Evolutionary conservation across 257 asterid species (phyloP).

Genomic region (Mentha longifolia): DNA sequence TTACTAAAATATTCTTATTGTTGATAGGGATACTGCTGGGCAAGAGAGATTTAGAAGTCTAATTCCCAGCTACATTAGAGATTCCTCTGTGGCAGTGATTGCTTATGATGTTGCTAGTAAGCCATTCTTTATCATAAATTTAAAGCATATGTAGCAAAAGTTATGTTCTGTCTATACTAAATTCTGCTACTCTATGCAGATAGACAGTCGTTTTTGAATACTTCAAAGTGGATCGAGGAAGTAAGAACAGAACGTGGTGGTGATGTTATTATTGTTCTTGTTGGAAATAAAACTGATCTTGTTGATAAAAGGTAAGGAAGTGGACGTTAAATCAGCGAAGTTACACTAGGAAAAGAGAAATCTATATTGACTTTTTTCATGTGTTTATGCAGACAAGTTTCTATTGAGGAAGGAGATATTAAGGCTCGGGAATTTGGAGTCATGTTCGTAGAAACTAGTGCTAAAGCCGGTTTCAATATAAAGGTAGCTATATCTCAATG

Average conservation of each 20-base stretch:
- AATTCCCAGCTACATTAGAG: constrained; percentile 64
- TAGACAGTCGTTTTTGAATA: constrained; percentile 53
- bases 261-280: constrained; percentile 79
- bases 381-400: constrained; percentile 60
- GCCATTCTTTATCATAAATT: constrained; percentile 16
- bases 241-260: constrained; percentile 72
- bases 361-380: background rate
- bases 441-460: constrained; percentile 77
- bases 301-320: constrained; percentile 61
- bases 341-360: background rate
- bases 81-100: constrained; percentile 61
- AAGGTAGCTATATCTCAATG: constrained; percentile 46
- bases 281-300: constrained; percentile 84
- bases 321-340: background rate
- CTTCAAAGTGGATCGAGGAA: constrained; percentile 60
- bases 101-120: constrained; percentile 61
- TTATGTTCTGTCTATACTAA: background rate
- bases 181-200: constrained; percentile 23
- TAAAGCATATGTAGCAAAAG: background rate
- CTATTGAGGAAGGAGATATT: constrained; percentile 73
- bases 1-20: constrained; percentile 4
- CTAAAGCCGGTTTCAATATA: constrained; percentile 80
- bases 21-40: constrained; percentile 65
- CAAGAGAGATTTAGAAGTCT: constrained; percentile 69
- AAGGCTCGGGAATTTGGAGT: constrained; percentile 73